A percentile compares a stretch with the other conserved stretches of the same genome.
phyloP scores from a whole-genome alignment of 2,329 filamentous ascomycete species.

The Decorospora gaudefroyi region DNA sequence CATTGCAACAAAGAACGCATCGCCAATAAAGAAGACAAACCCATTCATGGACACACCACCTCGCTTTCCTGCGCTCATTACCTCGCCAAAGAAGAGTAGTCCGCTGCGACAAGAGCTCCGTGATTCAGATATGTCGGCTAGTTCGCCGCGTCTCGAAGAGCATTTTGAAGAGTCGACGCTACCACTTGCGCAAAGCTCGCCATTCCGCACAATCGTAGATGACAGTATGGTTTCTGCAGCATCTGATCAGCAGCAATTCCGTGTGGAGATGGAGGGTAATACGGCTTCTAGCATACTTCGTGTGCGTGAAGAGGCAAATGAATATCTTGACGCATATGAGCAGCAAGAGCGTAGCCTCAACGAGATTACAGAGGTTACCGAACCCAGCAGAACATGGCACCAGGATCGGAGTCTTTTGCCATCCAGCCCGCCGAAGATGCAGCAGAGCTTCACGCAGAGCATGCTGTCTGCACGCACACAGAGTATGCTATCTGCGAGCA shows the following conservation, averaged over 20 bases:
- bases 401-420: conserved; percentile 21
- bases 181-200: conserved; percentile 40
- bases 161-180: conserved; percentile 35
- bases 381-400: conserved; percentile 33
- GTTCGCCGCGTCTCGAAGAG: conserved; percentile 24
- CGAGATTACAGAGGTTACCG: conserved; percentile 45
- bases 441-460: conserved; percentile 22
- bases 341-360: conserved; percentile 39
- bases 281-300: conserved; percentile 37
- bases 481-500: conserved; percentile 25
- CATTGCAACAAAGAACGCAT: conserved; percentile 21
- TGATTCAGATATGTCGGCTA: conserved; percentile 32
- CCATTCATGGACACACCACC: conserved; percentile 43
- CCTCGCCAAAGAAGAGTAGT: conserved; percentile 43
- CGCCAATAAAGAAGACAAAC: conserved; percentile 24
- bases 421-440: conserved; percentile 32
- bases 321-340: conserved; percentile 42
- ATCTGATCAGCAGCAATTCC: conserved; percentile 41
- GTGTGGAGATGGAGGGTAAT: conserved; percentile 36
- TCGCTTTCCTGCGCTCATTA: conserved; percentile 30
- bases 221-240: conserved; percentile 31
- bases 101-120: conserved; percentile 41
- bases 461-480: conserved; percentile 23
- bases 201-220: conserved; percentile 40
- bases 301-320: conserved; percentile 42